A percentile compares a stretch with the other conserved stretches of the same genome.
Conservation (phyloP, 2,329 filamentous ascomycete genomes). For the Ascochyta clinopodiicola region DNA sequence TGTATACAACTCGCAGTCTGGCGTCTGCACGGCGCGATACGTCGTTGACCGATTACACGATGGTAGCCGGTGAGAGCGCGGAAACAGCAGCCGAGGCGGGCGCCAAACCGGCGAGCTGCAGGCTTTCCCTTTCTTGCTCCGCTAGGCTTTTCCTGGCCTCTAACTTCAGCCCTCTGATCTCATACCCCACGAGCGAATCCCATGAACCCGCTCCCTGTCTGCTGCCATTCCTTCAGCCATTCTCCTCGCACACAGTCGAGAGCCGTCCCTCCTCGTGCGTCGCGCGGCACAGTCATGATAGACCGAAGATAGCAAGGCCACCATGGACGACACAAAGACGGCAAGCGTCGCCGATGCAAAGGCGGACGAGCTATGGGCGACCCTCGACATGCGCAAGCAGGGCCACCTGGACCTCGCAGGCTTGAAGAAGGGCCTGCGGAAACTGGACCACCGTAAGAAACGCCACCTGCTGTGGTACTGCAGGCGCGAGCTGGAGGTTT, state of each 20-base stretch:
- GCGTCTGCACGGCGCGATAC: neutral
- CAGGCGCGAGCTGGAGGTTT: constrained; percentile 25
- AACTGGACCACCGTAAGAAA: constrained; percentile 86
- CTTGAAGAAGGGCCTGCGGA: constrained; percentile 81
- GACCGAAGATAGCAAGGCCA: constrained; percentile 49
- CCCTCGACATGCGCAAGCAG: constrained; percentile 76
- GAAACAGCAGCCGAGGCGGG: neutral
- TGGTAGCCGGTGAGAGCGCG: constrained; percentile 4
- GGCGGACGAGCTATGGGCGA: constrained; percentile 82
- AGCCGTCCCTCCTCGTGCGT: constrained; percentile 28
- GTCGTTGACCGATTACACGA: neutral
- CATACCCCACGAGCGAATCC: constrained; percentile 38
- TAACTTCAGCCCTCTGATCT: constrained; percentile 29
- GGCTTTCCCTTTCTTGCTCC: neutral
- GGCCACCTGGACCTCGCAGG: constrained; percentile 85
- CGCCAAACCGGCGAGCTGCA: constrained; percentile 27
- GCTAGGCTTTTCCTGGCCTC: constrained; percentile 33
- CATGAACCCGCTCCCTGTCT: constrained; percentile 25
- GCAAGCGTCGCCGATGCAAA: constrained; percentile 80
- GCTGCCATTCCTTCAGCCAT: constrained; percentile 32
- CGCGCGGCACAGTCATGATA: constrained; percentile 47
- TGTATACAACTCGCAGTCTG: neutral
- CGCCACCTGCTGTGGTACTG: neutral
- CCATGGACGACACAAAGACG: constrained; percentile 77
- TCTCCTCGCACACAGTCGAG: constrained; percentile 28